Evolutionary conservation across 2,329 filamentous ascomycete species (phyloP).

Genomic region (Xylaria sp.): DNA sequence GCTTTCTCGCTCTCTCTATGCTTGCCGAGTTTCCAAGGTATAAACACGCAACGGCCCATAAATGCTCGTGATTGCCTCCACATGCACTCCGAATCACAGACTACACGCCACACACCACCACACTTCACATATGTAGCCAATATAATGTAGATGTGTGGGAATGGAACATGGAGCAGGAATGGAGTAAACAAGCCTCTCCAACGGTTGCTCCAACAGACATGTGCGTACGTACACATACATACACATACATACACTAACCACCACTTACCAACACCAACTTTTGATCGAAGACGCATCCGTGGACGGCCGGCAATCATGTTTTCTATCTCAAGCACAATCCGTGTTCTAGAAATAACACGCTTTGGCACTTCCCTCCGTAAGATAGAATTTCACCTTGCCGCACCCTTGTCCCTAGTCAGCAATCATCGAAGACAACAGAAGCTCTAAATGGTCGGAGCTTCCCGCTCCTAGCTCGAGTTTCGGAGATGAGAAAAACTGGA

Average conservation of each 20-base stretch:
- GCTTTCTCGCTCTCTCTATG: background rate
- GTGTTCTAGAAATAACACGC: background rate
- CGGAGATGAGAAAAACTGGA: slow-evolving; percentile 24
- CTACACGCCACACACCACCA: background rate
- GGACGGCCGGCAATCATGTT: background rate
- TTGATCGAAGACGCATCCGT: background rate
- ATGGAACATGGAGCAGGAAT: slow-evolving; percentile 1
- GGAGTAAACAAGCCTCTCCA: slow-evolving; percentile 4
- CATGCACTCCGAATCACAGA: slow-evolving; percentile 19
- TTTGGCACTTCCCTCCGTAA: background rate
- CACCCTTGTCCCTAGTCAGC: background rate
- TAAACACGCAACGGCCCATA: slow-evolving; percentile 19
- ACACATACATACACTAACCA: too few relatives aligned
- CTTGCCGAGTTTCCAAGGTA: background rate
- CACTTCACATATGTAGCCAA: slow-evolving; percentile 5
- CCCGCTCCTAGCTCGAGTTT: slow-evolving; percentile 9
- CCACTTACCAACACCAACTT: background rate
- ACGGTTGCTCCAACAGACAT: background rate
- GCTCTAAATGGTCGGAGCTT: background rate
- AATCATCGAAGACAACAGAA: background rate
- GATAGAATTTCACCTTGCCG: background rate
- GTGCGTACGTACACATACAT: too few relatives aligned
- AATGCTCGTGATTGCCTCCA: slow-evolving; percentile 26
- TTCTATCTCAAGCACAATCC: background rate
- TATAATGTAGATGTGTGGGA: background rate